Evolutionary conservation across 2,329 filamentous ascomycete genomes (phyloP).

Genomic region (Verticillium nubilum): DNA sequence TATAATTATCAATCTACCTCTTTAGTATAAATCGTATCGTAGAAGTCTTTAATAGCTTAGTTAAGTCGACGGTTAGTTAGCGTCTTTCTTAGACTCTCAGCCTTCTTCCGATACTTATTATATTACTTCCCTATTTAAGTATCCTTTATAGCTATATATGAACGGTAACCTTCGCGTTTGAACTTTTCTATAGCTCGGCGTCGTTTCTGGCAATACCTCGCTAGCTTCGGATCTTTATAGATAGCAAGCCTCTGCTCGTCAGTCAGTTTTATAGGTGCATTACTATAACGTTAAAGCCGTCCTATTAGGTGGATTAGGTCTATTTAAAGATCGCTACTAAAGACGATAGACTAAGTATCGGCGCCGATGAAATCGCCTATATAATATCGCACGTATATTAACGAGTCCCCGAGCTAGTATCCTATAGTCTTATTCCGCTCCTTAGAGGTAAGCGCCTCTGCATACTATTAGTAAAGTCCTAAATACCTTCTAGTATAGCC

Average conservation of each 20-base stretch:
- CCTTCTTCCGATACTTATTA: no score
- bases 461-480: neutral
- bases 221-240: constrained; percentile 8
- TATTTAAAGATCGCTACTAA: constrained; percentile 5
- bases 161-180: constrained; percentile 12
- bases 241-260: constrained; percentile 10
- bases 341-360: constrained; percentile 6
- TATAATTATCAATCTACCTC: constrained; percentile 16
- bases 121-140: no score
- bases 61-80: constrained; percentile 11
- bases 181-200: constrained; percentile 2
- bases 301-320: constrained; percentile 6
- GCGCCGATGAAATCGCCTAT: constrained; percentile 6
- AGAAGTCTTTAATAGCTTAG: constrained; percentile 14
- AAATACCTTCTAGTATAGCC: neutral
- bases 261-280: constrained; percentile 8
- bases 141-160: constrained; percentile 11
- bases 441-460: constrained; percentile 11
- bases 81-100: constrained; percentile 11
- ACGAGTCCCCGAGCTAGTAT: constrained; percentile 7
- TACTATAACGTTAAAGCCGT: constrained; percentile 1
- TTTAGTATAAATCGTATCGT: constrained; percentile 13
- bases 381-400: constrained; percentile 5
- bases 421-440: constrained; percentile 10
- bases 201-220: constrained; percentile 5